Evolutionary conservation across 164 flowering plant species (phyloP).

Genomic region (Liriodendron chinense): DNA sequence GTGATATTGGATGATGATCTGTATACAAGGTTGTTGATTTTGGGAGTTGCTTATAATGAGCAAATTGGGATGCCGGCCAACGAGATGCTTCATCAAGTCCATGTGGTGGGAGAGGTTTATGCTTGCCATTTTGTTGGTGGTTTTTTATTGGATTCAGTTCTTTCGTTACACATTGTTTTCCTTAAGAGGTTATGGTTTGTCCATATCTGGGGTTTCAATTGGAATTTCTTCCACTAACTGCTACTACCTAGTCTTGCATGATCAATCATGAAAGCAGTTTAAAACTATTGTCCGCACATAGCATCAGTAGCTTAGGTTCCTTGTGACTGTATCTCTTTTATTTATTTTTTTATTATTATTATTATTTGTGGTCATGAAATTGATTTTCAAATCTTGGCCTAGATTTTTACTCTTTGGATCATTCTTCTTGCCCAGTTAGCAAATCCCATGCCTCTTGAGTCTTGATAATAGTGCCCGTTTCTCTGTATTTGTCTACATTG

Average conservation of each 20-base stretch:
- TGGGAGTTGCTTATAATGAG: constrained; percentile 62
- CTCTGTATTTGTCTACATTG: not conserved
- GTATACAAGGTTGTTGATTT: constrained; percentile 52
- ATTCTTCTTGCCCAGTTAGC: not conserved
- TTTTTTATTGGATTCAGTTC: not conserved
- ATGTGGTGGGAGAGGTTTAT: constrained; percentile 77
- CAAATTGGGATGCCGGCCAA: constrained; percentile 35
- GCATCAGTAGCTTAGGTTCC: not conserved
- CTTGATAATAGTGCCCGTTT: not conserved
- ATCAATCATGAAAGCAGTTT: not conserved
- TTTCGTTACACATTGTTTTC: not conserved
- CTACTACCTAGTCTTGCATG: not conserved
- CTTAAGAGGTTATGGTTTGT: not conserved
- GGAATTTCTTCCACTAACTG: not conserved
- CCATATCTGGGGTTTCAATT: not conserved
- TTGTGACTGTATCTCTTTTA: not conserved
- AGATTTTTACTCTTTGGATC: no score
- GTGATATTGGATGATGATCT: constrained; percentile 9
- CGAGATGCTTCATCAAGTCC: constrained; percentile 60
- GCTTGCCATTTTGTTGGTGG: constrained; percentile 10
- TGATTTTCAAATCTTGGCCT: not conserved
- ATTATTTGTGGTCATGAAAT: not conserved
- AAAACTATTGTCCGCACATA: not conserved
- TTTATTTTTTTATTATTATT: no score
- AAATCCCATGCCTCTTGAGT: not conserved